phyloP scores from a whole-genome alignment of 148 eudicot genomes.

The Spergularia marina region DNA sequence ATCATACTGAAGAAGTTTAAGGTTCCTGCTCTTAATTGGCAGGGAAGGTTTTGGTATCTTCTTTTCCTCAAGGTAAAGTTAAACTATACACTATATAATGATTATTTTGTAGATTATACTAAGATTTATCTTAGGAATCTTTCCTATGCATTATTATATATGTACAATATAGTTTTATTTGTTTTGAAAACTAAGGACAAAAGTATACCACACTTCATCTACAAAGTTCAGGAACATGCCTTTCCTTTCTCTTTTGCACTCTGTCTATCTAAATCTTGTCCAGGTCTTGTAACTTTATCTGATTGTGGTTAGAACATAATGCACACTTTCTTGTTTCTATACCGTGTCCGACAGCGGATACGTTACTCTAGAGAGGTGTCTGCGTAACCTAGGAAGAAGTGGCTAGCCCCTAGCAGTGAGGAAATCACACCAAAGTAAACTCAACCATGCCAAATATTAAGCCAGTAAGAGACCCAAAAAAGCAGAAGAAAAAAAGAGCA shows the following conservation, averaged over 20 bases:
- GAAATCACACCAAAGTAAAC: too few relatives aligned
- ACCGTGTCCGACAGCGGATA: too few relatives aligned
- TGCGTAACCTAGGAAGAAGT: too few relatives aligned
- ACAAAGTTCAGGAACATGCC: background rate
- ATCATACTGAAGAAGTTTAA: background rate
- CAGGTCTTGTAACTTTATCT: background rate
- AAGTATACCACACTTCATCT: constrained; percentile 15
- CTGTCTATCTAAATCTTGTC: background rate
- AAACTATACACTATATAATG: background rate
- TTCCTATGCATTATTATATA: background rate
- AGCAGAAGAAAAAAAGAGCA: too few relatives aligned
- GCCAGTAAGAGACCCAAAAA: too few relatives aligned
- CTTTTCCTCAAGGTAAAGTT: constrained; percentile 59
- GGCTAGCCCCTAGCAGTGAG: too few relatives aligned
- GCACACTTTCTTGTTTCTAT: too few relatives aligned
- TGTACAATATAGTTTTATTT: background rate
- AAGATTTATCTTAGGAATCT: constrained; percentile 13
- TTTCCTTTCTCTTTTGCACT: background rate
- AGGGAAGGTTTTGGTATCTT: constrained; percentile 84
- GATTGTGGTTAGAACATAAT: too few relatives aligned
- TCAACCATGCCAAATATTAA: too few relatives aligned
- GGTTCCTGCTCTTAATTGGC: constrained; percentile 46
- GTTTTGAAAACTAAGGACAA: constrained; percentile 10
- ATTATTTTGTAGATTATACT: too few relatives aligned
- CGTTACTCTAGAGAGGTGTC: too few relatives aligned